phyloP scores from a whole-genome alignment of 75 land plant species.

The Selaginella moellendorffii region DNA sequence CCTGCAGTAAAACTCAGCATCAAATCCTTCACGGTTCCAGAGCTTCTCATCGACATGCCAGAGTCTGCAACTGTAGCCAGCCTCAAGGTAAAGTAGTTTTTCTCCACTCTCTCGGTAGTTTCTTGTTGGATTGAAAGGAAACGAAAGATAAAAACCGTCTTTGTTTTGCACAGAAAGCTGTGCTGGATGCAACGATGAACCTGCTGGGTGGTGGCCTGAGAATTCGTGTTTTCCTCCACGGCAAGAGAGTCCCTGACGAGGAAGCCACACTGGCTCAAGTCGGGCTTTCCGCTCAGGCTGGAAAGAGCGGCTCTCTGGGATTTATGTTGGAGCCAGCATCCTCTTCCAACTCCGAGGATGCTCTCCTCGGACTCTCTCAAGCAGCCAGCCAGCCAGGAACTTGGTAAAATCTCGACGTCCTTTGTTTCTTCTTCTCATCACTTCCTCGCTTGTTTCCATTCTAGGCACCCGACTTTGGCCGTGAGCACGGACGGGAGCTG shows the following conservation, averaged over 20 bases:
- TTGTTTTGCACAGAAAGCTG: constrained; percentile 2
- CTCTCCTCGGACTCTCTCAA: neutral
- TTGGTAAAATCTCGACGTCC: too few species aligned
- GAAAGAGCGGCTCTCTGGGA: constrained; percentile 6
- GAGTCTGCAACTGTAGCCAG: constrained; percentile 72
- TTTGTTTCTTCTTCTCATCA: too few species aligned
- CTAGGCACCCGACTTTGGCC: too few species aligned
- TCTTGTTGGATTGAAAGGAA: too few species aligned
- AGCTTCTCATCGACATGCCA: constrained; percentile 69
- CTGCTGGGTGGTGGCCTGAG: constrained; percentile 9
- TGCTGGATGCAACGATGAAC: constrained; percentile 8
- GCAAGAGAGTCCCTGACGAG: constrained; percentile 16
- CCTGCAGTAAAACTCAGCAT: constrained; percentile 70
- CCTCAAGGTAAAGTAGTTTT: constrained; percentile 46
- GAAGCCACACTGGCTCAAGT: constrained; percentile 8
- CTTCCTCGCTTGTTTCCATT: too few species aligned
- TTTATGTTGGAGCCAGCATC: constrained; percentile 14
- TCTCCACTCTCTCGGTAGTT: too few species aligned
- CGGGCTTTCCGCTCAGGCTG: neutral
- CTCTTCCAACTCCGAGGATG: neutral
- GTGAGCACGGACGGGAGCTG: neutral
- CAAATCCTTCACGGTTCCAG: constrained; percentile 85
- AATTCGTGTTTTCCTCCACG: constrained; percentile 12
- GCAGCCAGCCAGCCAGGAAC: too few species aligned
- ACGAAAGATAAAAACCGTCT: too few species aligned